A percentile compares a stretch with the other conserved stretches of the same genome.
Evolutionary conservation across 495 filamentous ascomycete genomes (phyloP).

Genomic region (Penicillium egyptiacum): DNA sequence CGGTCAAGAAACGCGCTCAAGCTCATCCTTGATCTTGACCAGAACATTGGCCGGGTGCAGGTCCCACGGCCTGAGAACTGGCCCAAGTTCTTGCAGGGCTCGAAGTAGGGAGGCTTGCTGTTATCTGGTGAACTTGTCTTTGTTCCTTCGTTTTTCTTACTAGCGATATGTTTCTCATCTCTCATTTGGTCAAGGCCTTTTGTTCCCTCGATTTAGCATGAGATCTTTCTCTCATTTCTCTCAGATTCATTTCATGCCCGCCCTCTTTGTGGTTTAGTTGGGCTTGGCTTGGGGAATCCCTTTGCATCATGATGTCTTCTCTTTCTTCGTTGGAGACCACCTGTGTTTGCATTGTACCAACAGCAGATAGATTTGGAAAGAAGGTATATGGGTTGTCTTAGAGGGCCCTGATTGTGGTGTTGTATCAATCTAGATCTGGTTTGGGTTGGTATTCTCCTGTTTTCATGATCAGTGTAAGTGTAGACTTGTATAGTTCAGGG

Average conservation of each 20-base stretch:
- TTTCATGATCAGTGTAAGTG: too few species aligned
- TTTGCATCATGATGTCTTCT: constrained; percentile 14
- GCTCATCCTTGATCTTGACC: constrained; percentile 91
- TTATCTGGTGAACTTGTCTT: background rate
- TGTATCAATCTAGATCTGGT: constrained; percentile 6
- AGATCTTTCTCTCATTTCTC: constrained; percentile 21
- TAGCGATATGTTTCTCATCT: constrained; percentile 22
- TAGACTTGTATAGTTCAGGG: background rate
- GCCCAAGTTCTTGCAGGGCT: constrained; percentile 39
- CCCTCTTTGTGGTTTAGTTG: constrained; percentile 8
- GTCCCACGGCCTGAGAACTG: constrained; percentile 53
- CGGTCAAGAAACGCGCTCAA: constrained; percentile 93
- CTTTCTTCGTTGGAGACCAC: constrained; percentile 15
- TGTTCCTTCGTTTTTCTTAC: constrained; percentile 2
- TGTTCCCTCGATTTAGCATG: constrained; percentile 28
- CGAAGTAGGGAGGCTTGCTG: constrained; percentile 29
- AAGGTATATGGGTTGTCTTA: constrained; percentile 15
- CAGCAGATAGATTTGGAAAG: constrained; percentile 37
- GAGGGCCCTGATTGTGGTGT: constrained; percentile 7
- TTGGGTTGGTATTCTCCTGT: background rate
- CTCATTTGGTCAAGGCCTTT: constrained; percentile 4
- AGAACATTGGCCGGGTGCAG: constrained; percentile 75
- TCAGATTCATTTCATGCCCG: constrained; percentile 9
- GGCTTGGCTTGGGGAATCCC: constrained; percentile 10
- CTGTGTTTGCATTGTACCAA: constrained; percentile 39